phyloP scores from a whole-genome alignment of 2,329 filamentous ascomycete genomes.

The Cercospora brassicicola region DNA sequence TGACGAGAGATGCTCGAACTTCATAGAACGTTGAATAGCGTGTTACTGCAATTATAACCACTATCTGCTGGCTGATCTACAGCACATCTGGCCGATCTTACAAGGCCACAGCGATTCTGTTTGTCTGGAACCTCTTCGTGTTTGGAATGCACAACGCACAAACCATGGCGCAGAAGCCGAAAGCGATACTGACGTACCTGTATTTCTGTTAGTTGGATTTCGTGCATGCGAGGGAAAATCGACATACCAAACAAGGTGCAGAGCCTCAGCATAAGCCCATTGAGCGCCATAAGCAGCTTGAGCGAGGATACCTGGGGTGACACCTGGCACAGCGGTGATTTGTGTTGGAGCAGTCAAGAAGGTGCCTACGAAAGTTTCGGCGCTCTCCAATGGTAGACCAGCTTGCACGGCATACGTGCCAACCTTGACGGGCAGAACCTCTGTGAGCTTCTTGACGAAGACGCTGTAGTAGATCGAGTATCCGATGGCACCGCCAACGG shows the following conservation, averaged over 20 bases:
- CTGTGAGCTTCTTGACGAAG: constrained; percentile 32
- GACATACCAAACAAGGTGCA: constrained; percentile 28
- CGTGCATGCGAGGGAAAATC: neutral
- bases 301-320: constrained; percentile 22
- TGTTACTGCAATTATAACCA: neutral
- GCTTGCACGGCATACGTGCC: constrained; percentile 28
- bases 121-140: constrained; percentile 29
- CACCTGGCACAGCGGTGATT: constrained; percentile 25
- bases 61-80: neutral
- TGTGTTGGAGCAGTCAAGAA: constrained; percentile 24
- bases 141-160: constrained; percentile 27
- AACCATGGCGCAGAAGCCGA: constrained; percentile 28
- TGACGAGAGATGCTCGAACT: neutral
- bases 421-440: constrained; percentile 25
- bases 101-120: constrained; percentile 31
- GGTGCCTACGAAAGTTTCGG: constrained; percentile 25
- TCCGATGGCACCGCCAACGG: constrained; percentile 35
- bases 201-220: neutral
- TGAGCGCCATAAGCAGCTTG: constrained; percentile 23
- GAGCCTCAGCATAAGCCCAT: constrained; percentile 29
- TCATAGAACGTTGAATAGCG: neutral
- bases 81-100: neutral
- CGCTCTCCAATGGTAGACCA: constrained; percentile 25
- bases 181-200: constrained; percentile 30
- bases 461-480: constrained; percentile 37